Base-by-base conservation (phyloP, 192 early-diverging fungal genomes). In the Thamnidium elegans region DNA sequence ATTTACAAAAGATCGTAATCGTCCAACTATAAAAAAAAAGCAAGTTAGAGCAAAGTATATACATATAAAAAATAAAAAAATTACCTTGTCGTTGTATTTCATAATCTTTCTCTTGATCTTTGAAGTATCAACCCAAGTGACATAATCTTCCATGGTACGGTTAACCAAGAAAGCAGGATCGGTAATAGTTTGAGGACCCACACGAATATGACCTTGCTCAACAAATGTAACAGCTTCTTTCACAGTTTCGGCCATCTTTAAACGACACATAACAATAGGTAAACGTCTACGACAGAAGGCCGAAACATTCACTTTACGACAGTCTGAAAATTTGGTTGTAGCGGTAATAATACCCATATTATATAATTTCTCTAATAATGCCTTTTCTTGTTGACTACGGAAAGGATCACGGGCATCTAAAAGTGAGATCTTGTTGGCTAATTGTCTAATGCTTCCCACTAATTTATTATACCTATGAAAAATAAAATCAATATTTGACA, bases 91-190 rank as follows among this genome's bases (percentile, higher is more conserved):
- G 74, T 91, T 92, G 80, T 92, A 92, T 76, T 94, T 95, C 70
- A 94, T 81, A 69, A 98, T 93, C 90, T 96, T 95, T 64, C 90
- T 84, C 82, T 94, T 95, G 72, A 98, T 96, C 84, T 92, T 93
- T 60, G 92, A 94, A n/a, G 94, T 91, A 65, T 98, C 93, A 11
- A 95, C 93, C 95, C 95, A 98, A 1, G 95, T 95, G 7, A 98
- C 88, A 83, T 90, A 98, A 78, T 98, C 95, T 71, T 98, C 95
- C 85, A 95, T 90, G 63, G 88, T 92, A 17, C 93, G 75, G 8
- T 82, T 91, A 3, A 94, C 91, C 39, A 95, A 63, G 46, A 83
- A 98, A 6, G 94, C 94, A 7, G 94, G 91, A 64, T 98, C 95
- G 6, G 87, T 90, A 30, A 98, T 83, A 7, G 89, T 89, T 64